Conservation (phyloP, 2,329 filamentous ascomycete species). For the Cladosporium sp. region DNA sequence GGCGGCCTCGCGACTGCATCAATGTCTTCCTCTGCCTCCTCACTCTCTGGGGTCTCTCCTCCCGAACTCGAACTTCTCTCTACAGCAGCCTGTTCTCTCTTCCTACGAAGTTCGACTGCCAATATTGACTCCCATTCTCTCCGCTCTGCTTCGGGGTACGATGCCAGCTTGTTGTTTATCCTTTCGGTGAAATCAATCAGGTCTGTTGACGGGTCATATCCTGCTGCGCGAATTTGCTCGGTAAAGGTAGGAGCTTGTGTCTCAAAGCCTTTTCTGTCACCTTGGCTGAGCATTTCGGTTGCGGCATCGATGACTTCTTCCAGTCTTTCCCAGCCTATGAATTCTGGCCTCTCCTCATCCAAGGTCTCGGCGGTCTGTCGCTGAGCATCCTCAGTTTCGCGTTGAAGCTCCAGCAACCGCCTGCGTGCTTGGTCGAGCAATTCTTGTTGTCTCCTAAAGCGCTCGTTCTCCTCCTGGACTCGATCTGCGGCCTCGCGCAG, state of each 20-base stretch:
- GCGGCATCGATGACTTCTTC: slow-evolving; percentile 30
- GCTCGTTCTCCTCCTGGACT: slow-evolving; percentile 31
- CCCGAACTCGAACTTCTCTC: background rate
- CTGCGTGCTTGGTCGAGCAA: slow-evolving; percentile 30
- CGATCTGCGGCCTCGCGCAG: slow-evolving; percentile 28
- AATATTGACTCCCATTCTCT: slow-evolving; percentile 31
- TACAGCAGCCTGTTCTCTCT: background rate
- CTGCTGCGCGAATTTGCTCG: slow-evolving; percentile 28
- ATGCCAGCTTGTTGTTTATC: slow-evolving; percentile 27
- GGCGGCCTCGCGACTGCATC: slow-evolving; percentile 1
- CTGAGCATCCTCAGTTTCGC: slow-evolving; percentile 21
- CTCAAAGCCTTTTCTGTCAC: slow-evolving; percentile 19
- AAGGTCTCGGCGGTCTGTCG: slow-evolving; percentile 24
- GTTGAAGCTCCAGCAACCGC: slow-evolving; percentile 30
- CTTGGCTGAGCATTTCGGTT: slow-evolving; percentile 24
- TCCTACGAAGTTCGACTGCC: slow-evolving; percentile 19
- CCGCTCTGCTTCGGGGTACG: slow-evolving; percentile 25
- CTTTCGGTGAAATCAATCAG: slow-evolving; percentile 27
- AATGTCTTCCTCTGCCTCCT: background rate
- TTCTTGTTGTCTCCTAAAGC: slow-evolving; percentile 30
- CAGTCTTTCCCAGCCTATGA: slow-evolving; percentile 30
- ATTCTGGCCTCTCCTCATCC: slow-evolving; percentile 21
- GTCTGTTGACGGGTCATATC: slow-evolving; percentile 18
- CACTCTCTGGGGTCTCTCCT: background rate
- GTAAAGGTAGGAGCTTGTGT: slow-evolving; percentile 20